Percentiles rank a stretch among this genome's conserved stretches.
Conservation (phyloP, 306 rosid species). For the Cicer yamashitae region DNA sequence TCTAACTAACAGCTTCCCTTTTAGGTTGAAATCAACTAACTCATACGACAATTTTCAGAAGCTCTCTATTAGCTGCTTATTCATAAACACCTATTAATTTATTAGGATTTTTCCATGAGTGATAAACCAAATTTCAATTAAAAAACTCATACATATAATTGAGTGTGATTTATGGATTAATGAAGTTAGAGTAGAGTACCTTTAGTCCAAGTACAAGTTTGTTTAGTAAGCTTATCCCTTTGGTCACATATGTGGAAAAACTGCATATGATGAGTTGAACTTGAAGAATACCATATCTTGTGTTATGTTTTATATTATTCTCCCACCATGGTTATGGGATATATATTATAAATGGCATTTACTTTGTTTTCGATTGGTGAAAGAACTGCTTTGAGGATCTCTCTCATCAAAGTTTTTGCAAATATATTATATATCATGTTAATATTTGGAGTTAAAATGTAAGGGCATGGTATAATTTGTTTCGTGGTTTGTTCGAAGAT, state of each 20-base stretch:
- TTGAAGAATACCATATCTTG: neutral
- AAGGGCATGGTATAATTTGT: neutral
- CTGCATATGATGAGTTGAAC: neutral
- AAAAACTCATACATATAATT: too few relatives aligned
- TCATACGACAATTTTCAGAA: too few relatives aligned
- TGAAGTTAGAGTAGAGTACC: too few relatives aligned
- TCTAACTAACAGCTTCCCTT: neutral
- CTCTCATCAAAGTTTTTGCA: neutral
- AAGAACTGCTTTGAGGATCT: neutral
- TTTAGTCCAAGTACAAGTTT: too few relatives aligned
- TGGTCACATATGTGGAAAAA: too few relatives aligned
- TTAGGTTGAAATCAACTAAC: neutral
- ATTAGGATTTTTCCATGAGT: too few relatives aligned
- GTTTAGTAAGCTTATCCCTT: too few relatives aligned
- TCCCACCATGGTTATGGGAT: neutral
- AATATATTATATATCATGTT: neutral
- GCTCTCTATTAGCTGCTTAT: too few relatives aligned
- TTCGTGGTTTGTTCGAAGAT: neutral
- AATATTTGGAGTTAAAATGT: too few relatives aligned
- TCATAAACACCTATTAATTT: too few relatives aligned
- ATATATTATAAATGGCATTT: neutral
- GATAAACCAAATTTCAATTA: too few relatives aligned
- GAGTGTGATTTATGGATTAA: too few relatives aligned
- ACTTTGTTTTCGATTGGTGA: neutral
- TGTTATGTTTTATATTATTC: neutral